phyloP scores from a whole-genome alignment of 371 early-diverging fungal species.

The Mucor circinelloides region DNA sequence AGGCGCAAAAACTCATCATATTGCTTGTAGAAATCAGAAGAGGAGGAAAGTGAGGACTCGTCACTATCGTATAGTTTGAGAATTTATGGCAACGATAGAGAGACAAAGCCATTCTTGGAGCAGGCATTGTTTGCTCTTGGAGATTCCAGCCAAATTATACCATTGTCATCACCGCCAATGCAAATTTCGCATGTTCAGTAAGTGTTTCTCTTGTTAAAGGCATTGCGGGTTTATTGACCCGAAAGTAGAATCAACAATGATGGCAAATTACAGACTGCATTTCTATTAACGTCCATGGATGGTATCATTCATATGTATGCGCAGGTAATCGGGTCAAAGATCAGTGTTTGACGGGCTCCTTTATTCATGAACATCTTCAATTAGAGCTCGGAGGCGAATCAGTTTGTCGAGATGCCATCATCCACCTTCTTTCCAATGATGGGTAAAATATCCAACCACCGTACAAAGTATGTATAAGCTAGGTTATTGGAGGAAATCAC shows the following conservation, averaged over 20 bases:
- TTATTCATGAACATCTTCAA: neutral
- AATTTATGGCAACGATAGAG: constrained; percentile 31
- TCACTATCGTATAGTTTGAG: constrained; percentile 30
- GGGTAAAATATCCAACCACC: constrained; percentile 36
- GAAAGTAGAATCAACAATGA: constrained; percentile 22
- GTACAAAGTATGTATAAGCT: constrained; percentile 30
- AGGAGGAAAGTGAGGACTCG: constrained; percentile 22
- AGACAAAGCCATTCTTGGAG: constrained; percentile 39
- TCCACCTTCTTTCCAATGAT: constrained; percentile 43
- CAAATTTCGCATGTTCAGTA: constrained; percentile 51
- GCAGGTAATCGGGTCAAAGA: constrained; percentile 16
- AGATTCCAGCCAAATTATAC: constrained; percentile 41
- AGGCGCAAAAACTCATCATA: neutral
- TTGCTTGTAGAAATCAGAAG: constrained; percentile 26
- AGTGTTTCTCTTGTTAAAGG: neutral
- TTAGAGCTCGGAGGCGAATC: constrained; percentile 6
- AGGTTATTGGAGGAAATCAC: too few species aligned
- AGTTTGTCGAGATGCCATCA: constrained; percentile 34
- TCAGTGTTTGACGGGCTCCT: neutral
- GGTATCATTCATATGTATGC: constrained; percentile 47
- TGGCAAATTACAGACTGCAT: constrained; percentile 25
- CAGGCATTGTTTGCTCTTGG: constrained; percentile 36
- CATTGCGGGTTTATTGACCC: neutral
- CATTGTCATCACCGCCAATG: constrained; percentile 46
- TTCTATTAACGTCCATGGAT: constrained; percentile 47